These are phyloP conservation scores for Penicillium polonicum DNA, from an alignment of 2,329 filamentous ascomycete species.

Conservation along the genomic window DNA sequence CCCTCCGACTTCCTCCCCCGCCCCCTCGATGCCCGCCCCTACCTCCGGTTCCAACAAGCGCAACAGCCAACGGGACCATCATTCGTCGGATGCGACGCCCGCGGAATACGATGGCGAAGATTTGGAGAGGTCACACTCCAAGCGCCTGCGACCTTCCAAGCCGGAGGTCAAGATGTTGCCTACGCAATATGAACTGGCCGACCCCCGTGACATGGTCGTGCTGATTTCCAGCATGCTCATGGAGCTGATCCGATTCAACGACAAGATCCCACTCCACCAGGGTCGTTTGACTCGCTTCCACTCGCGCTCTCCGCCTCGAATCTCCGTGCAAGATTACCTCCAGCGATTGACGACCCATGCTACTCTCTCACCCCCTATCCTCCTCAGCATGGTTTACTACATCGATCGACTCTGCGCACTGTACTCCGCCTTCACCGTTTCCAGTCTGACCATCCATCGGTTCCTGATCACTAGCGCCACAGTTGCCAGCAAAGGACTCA, in stretches of 20 bases:
- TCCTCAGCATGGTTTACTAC: conserved; percentile 99
- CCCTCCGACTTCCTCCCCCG: conserved; percentile 19
- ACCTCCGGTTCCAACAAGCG: conserved; percentile 36
- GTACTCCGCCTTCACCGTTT: conserved; percentile 94
- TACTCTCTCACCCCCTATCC: conserved; percentile 84
- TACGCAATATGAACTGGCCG: conserved; percentile 74
- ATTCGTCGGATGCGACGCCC: conserved; percentile 25
- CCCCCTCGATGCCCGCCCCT: conserved; percentile 33
- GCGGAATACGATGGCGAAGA: conserved; percentile 22
- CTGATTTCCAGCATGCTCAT: conserved; percentile 93
- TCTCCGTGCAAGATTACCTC: conserved; percentile 91
- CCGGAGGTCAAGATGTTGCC: conserved; percentile 57
- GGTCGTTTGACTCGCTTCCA: conserved; percentile 92
- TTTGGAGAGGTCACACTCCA: conserved; percentile 40
- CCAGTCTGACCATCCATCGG: conserved; percentile 91
- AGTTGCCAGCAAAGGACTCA: conserved; percentile 92
- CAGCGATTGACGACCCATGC: conserved; percentile 91
- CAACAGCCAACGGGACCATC: conserved; percentile 32
- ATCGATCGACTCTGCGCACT: conserved; percentile 91
- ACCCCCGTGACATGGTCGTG: conserved; percentile 81
- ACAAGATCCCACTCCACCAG: conserved; percentile 77
- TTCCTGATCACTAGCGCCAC: conserved; percentile 96
- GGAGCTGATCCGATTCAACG: conserved; percentile 91
- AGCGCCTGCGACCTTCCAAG: conserved; percentile 48
- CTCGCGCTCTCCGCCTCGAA: conserved; percentile 83